Percentiles rank a stretch among this genome's conserved stretches.
These are phyloP conservation scores for Syzygium syzygioides DNA, from an alignment of 441 rosid species.

Conservation along the genomic window DNA sequence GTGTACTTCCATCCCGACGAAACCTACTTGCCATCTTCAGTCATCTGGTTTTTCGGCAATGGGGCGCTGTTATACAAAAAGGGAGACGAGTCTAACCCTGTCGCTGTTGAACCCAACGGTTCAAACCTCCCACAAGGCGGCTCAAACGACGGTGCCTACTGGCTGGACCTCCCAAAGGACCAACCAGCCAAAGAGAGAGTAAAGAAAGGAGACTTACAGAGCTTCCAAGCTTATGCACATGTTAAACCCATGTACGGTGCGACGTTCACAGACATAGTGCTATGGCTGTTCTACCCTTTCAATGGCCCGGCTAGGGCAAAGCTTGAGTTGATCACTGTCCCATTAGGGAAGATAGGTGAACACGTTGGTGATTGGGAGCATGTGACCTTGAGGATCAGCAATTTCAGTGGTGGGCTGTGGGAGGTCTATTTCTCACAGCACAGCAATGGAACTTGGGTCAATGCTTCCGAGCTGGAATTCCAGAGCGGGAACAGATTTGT, in stretches of 20 bases:
- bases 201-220: slow-evolving; percentile 6
- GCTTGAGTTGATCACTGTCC: neutral
- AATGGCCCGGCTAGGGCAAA: slow-evolving; percentile 6
- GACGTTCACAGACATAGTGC: slow-evolving; percentile 4
- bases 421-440: slow-evolving; percentile 6
- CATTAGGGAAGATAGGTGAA: slow-evolving; percentile 8
- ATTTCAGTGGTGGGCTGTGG: slow-evolving; percentile 11
- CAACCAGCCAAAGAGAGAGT: slow-evolving; percentile 1
- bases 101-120: neutral
- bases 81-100: slow-evolving; percentile 1
- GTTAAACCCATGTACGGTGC: slow-evolving; percentile 7
- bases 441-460: slow-evolving; percentile 6
- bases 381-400: slow-evolving; percentile 8
- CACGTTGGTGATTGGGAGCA: slow-evolving; percentile 14
- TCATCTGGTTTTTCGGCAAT: slow-evolving; percentile 8
- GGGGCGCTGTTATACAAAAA: slow-evolving; percentile 1
- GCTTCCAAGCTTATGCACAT: slow-evolving; percentile 2
- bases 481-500: neutral
- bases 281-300: slow-evolving; percentile 14
- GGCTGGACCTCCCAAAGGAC: slow-evolving; percentile 8
- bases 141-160: slow-evolving; percentile 1
- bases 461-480: slow-evolving; percentile 8
- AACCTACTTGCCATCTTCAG: slow-evolving; percentile 4
- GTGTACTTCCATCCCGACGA: slow-evolving; percentile 14
- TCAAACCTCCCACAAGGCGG: slow-evolving; percentile 10